phyloP scores from a whole-genome alignment of 129 eudicot genomes.

The Smallanthus sonchifolius region DNA sequence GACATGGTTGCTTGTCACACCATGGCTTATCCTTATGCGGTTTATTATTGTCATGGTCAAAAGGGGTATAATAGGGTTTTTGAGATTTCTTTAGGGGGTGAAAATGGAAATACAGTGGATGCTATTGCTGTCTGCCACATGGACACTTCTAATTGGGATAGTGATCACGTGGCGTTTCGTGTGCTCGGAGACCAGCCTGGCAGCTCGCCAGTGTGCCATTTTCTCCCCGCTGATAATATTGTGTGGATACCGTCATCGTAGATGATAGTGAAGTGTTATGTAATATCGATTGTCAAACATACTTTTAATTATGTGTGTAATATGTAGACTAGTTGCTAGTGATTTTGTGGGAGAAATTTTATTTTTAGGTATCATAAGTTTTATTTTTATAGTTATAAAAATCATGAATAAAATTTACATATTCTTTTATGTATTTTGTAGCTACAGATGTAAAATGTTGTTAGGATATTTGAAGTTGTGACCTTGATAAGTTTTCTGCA shows the following conservation, averaged over 20 bases:
- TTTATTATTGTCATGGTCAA: slow-evolving; percentile 33
- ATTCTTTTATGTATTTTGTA: no score
- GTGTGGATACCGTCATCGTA: slow-evolving; percentile 26
- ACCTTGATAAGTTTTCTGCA: no score
- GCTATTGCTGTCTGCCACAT: slow-evolving; percentile 39
- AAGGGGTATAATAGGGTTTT: slow-evolving; percentile 31
- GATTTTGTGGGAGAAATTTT: background rate
- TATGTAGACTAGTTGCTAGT: slow-evolving; percentile 10
- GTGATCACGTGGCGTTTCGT: slow-evolving; percentile 29
- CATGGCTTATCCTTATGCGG: slow-evolving; percentile 36
- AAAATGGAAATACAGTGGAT: slow-evolving; percentile 32
- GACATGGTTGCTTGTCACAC: slow-evolving; percentile 37
- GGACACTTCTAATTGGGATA: slow-evolving; percentile 33
- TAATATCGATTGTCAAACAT: slow-evolving; percentile 6
- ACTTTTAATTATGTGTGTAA: background rate
- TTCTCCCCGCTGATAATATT: slow-evolving; percentile 27
- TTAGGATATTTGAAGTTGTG: no score
- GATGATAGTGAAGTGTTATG: background rate
- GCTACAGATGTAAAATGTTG: no score
- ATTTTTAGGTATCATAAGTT: background rate
- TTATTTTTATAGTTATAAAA: background rate
- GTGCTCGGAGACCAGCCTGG: slow-evolving; percentile 35
- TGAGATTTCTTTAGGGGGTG: slow-evolving; percentile 30
- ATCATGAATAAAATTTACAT: background rate
- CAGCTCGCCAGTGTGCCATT: slow-evolving; percentile 35